phyloP scores from a whole-genome alignment of 179 eudicot species.

The Silene coronaria region DNA sequence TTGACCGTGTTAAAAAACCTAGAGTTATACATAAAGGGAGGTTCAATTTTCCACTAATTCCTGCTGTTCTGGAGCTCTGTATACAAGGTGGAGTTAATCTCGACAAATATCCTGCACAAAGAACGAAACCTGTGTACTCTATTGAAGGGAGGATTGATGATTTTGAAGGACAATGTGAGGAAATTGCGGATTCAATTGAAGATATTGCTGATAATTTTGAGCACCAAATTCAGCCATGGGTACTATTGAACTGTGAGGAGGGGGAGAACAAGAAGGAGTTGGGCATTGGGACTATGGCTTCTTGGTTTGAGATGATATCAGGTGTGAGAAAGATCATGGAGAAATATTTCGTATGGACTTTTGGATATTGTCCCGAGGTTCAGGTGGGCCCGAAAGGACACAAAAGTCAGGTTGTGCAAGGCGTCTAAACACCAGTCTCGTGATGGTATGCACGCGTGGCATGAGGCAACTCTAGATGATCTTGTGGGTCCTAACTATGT shows the following conservation, averaged over 20 bases:
- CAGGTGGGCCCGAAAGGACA: constrained; percentile 69
- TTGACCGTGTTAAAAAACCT: constrained; percentile 53
- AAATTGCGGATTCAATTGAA: constrained; percentile 6
- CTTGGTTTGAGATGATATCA: constrained; percentile 54
- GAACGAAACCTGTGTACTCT: constrained; percentile 53
- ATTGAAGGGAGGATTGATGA: constrained; percentile 60
- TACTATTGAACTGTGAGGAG: constrained; percentile 9
- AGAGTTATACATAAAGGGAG: constrained; percentile 51
- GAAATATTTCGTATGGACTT: constrained; percentile 54
- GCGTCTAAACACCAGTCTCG: constrained; percentile 64
- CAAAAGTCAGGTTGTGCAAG: constrained; percentile 56
- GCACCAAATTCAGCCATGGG: constrained; percentile 23
- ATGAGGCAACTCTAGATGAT: constrained; percentile 56
- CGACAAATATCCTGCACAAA: constrained; percentile 37
- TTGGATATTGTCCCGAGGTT: constrained; percentile 60
- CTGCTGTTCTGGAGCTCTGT: constrained; percentile 58
- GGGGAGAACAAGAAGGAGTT: constrained; percentile 23
- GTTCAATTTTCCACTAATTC: constrained; percentile 30
- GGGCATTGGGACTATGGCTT: constrained; percentile 36
- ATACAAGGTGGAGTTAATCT: constrained; percentile 58
- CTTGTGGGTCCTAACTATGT: constrained; percentile 61
- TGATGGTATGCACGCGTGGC: constrained; percentile 69
- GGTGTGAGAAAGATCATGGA: constrained; percentile 51
- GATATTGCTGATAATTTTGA: constrained; percentile 6
- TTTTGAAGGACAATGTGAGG: constrained; percentile 32